Evolutionary conservation across 306 rosid genomes (phyloP), one percentile per base, ranked within the genome.

Genomic region (Glycyrrhiza uralensis): DNA sequence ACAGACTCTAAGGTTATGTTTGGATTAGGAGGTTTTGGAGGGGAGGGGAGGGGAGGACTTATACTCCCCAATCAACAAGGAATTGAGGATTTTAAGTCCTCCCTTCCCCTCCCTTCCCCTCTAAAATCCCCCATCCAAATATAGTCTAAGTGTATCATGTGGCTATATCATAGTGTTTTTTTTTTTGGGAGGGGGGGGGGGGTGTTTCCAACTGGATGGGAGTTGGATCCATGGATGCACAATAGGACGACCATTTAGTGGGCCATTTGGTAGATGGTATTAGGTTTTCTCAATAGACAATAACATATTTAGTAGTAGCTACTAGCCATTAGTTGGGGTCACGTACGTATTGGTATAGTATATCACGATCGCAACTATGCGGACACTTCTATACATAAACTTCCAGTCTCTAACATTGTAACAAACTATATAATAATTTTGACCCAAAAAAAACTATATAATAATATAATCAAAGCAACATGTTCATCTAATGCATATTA

Each of bases 161-260:
- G 26, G 26, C 26, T 60, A 60, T 35, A 11, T 32, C 30, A 61
- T 59, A n/a, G n/a, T n/a, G n/a, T n/a, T n/a, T n/a, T n/a, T n/a
- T n/a, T n/a, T n/a, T n/a, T n/a, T n/a, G n/a, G n/a, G n/a, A n/a
- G n/a, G n/a, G n/a, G n/a, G n/a, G n/a, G n/a, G n/a, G n/a, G n/a
- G n/a, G n/a, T n/a, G n/a, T n/a, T n/a, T 59, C 71, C 71, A 77
- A 72, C 76, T 77, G 66, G 69, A 60, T 35, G 51, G 17, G 57
- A 39, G 71, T 73, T 61, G 78, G 46, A 46, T 4, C 7, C 55
- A 70, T 23, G 69, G 57, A 58, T 6, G 41, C 24, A 51, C 17
- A 51, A 13, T 7, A 50, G 18, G 73, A 64, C 52, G 23, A 23
- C 28, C 39, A 35, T 36, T 13, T 13, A 12, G 72, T 60, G 76